These are phyloP conservation scores for Avena eriantha DNA, from an alignment of 176 grass and related monocot genomes.

Conservation along the genomic window DNA sequence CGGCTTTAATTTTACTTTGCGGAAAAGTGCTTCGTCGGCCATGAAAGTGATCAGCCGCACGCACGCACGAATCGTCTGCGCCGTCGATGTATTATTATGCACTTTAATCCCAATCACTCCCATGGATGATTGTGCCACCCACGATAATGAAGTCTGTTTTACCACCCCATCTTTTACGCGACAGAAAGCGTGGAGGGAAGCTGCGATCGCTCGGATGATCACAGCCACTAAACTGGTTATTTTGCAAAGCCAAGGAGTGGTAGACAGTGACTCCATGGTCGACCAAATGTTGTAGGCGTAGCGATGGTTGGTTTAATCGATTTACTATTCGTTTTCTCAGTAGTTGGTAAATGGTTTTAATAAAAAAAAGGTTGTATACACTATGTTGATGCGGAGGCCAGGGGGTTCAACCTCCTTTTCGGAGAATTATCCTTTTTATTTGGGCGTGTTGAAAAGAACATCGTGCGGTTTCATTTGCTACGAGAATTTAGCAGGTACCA, in stretches of 20 bases:
- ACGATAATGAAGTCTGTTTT: constrained; percentile 14
- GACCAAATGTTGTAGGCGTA: neutral
- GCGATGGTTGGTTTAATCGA: no score
- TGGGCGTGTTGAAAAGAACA: neutral
- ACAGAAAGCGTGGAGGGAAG: constrained; percentile 2
- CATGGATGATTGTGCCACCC: constrained; percentile 1
- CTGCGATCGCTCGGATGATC: neutral
- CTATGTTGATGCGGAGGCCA: no score
- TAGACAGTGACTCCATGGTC: constrained; percentile 10
- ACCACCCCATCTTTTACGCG: constrained; percentile 29
- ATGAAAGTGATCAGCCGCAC: neutral
- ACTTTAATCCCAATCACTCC: neutral
- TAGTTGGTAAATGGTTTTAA: no score
- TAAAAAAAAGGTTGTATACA: no score
- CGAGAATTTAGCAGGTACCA: neutral
- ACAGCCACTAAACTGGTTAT: constrained; percentile 19
- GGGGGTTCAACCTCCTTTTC: no score
- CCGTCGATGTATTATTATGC: neutral
- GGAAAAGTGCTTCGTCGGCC: neutral
- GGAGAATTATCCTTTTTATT: no score
- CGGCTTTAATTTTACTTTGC: neutral
- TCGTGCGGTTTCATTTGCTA: neutral
- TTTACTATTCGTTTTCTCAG: no score
- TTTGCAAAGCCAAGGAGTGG: neutral
- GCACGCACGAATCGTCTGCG: neutral